Evolutionary conservation across 768 basidiomycete species (phyloP), one percentile per base, ranked within the genome.

Genomic region (Melanogaster broomeanus): DNA sequence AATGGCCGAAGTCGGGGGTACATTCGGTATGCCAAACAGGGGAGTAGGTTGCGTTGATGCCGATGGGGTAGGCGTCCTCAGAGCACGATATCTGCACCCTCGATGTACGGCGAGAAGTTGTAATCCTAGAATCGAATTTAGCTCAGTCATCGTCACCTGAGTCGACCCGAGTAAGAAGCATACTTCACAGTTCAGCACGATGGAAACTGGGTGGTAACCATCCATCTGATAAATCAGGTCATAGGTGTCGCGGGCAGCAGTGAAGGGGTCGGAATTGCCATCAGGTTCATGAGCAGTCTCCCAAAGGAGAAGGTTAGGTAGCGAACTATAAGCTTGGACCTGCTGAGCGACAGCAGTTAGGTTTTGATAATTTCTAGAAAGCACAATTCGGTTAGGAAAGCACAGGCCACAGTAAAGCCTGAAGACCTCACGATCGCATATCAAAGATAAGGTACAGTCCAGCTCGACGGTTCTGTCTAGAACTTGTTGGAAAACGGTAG

Each of bases 201-300:
- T 72, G 0, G 81, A 79, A 21, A 82, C 70, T 0, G 82, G 82
- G 53, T 84, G 83, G 61, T 84, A 85, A 0, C 78, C 77, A 47
- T 84, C 83, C 4, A 79, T 59, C 18, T 66, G 48, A 53, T 75
- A 69, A 49, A 85, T 80, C 30, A 73, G 55, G 46, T 81, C 74
- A 49, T 79, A 77, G 1, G 82, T 63, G 1, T 37, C 44, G 1
- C 50, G 55, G 5, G 88, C 82, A 0, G 87, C 85, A 48, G 77
- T 70, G n/a, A 82, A 62, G 2, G 88, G 85, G 53, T 88, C 84
- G 1, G 77, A 76, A 18, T 79, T 82, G 35, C 87, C 86, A 49
- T 89, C 87, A 1, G 83, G 85, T 61, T 90, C 86, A 58, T 88
- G 86, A 6, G 77, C 84, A 8, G 85, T 88, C 61, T 88, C 88